phyloP scores from a whole-genome alignment of 345 rosid species.

The Eucalyptus curtisii region DNA sequence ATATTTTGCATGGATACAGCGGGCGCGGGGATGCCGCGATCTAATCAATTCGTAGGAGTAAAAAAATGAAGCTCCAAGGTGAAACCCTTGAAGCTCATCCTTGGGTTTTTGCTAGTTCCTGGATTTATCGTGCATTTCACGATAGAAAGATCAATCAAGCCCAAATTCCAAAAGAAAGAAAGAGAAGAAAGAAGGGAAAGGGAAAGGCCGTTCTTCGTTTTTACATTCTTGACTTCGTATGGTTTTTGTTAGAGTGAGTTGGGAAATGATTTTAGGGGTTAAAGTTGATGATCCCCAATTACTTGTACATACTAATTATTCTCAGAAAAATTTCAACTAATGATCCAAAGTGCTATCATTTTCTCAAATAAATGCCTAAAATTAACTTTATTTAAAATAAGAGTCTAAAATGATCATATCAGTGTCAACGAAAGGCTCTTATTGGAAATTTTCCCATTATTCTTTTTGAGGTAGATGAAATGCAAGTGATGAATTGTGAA shows the following conservation, averaged over 20 bases:
- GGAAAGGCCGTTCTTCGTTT: background rate
- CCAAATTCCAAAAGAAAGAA: background rate
- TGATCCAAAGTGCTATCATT: fast-evolving
- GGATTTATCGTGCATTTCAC: background rate
- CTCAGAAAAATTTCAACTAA: too few relatives aligned
- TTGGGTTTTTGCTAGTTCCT: background rate
- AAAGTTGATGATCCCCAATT: background rate
- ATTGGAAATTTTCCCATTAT: background rate
- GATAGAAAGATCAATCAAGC: background rate
- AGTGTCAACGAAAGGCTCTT: fast-evolving
- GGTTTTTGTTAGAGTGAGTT: background rate
- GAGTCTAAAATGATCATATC: fast-evolving
- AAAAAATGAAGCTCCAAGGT: background rate
- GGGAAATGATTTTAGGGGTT: background rate
- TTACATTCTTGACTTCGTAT: background rate
- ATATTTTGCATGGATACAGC: background rate
- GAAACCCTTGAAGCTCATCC: background rate
- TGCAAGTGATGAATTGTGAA: background rate
- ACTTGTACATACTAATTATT: background rate
- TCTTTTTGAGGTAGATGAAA: background rate
- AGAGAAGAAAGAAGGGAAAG: background rate
- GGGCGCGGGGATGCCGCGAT: background rate
- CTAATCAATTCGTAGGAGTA: background rate
- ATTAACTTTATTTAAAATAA: too few relatives aligned
- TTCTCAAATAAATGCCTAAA: fast-evolving